Percentiles rank a stretch among this genome's conserved stretches.
phyloP scores from a whole-genome alignment of 1,284 basidiomycete genomes.

The Pseudozyma sp. region DNA sequence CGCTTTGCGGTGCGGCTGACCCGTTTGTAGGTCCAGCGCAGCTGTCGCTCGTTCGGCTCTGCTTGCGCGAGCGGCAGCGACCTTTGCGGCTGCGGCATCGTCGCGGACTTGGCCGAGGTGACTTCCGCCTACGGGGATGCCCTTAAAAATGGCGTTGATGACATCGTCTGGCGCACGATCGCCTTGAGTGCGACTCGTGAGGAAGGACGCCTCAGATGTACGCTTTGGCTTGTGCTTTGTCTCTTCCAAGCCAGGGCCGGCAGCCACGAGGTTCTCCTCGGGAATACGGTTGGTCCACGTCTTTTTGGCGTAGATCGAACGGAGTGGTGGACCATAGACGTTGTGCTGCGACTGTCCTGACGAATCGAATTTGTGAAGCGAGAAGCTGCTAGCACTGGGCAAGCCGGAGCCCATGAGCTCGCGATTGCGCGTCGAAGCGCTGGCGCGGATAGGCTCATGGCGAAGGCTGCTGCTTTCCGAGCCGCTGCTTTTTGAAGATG shows the following conservation, averaged over 20 bases:
- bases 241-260: conserved; percentile 16
- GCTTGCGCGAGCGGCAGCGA: conserved; percentile 3
- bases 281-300: conserved; percentile 45
- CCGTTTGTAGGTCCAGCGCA: conserved; percentile 4
- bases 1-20: conserved; percentile 5
- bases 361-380: conserved; percentile 20
- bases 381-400: conserved; percentile 40
- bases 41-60: conserved; percentile 7
- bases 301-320: conserved; percentile 34
- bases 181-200: conserved; percentile 32
- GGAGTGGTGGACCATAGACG: conserved; percentile 38
- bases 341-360: conserved; percentile 20
- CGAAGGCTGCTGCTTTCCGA: conserved; percentile 38
- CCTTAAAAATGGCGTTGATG: conserved; percentile 55
- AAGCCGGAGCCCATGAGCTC: conserved; percentile 23
- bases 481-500: conserved; percentile 15
- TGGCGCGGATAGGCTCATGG: conserved; percentile 27
- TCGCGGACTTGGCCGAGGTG: conserved; percentile 14
- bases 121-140: conserved; percentile 41
- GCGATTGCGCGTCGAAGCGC: conserved; percentile 19
- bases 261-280: conserved; percentile 27
- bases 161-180: conserved; percentile 53
- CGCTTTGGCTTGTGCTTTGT: conserved; percentile 15
- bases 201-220: conserved; percentile 14
- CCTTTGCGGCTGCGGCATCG: conserved; percentile 11